These are phyloP conservation scores for Cokeromyces recurvatus DNA, from an alignment of 371 early-diverging fungal genomes.

Conservation along the genomic window DNA sequence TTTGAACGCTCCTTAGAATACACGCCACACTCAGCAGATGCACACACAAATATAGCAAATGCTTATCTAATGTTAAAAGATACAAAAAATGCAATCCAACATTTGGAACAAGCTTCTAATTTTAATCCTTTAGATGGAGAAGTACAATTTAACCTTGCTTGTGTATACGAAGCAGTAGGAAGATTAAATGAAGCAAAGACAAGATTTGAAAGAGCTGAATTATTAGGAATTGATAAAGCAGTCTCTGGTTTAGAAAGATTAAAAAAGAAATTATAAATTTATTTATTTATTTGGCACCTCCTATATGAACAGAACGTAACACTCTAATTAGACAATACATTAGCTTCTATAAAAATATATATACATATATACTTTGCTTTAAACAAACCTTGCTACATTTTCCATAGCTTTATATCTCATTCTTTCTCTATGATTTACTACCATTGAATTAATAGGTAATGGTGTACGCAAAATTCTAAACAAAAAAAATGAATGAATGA, in stretches of 20 bases:
- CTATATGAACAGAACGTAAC: slow-evolving; percentile 33
- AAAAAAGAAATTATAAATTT: slow-evolving; percentile 22
- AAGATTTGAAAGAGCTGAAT: slow-evolving; percentile 60
- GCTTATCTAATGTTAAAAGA: slow-evolving; percentile 63
- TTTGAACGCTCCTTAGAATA: slow-evolving; percentile 69
- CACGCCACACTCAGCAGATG: slow-evolving; percentile 68
- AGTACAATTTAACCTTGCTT: slow-evolving; percentile 75
- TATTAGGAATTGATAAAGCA: slow-evolving; percentile 61
- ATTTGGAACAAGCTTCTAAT: slow-evolving; percentile 67
- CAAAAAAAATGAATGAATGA: not conserved
- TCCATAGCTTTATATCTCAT: slow-evolving; percentile 42
- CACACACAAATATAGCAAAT: slow-evolving; percentile 82
- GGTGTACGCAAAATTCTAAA: slow-evolving; percentile 21
- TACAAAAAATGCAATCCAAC: slow-evolving; percentile 56
- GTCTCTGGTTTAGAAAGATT: slow-evolving; percentile 28
- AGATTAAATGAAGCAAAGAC: slow-evolving; percentile 65
- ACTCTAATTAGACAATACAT: slow-evolving; percentile 19
- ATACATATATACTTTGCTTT: too few species aligned
- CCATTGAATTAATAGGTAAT: slow-evolving; percentile 6
- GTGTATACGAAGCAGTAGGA: slow-evolving; percentile 69
- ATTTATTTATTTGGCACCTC: not conserved
- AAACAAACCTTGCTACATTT: slow-evolving; percentile 43
- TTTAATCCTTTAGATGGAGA: slow-evolving; percentile 71
- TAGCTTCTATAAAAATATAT: not conserved
- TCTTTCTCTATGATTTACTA: slow-evolving; percentile 25